Evolutionary conservation across 352 stramenopile species (phyloP), one percentile per base, ranked within the genome.

Genomic region (Bremia lactucae): DNA sequence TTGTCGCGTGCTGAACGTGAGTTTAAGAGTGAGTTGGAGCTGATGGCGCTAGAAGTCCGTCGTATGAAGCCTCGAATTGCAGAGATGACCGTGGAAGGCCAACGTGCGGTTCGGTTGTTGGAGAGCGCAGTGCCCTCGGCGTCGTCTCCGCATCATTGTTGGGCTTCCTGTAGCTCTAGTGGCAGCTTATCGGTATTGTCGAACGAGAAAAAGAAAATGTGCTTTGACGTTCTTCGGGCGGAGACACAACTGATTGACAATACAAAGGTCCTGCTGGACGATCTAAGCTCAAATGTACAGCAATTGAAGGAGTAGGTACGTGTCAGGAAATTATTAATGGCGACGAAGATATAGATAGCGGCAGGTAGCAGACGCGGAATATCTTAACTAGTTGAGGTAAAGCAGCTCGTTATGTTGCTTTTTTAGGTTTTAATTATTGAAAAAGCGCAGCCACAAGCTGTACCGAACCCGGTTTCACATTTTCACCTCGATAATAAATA

Each of bases 171-270:
- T 21, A 47, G 46, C 16, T 10, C 39, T 16, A 33, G 43, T 23
- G 38, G 31, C 6, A 22, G 31, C 24, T 35, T 46, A 2, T 46
- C 37, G 4, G 40, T 28, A 24, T 50, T 86, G 6, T 79, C 78
- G 6, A 68, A 72, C 7, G 78, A 87, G 7, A 87, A 85, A 61
- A 82, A 84, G 51, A 68, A 73, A 35, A 91, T 91, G 66, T 86
- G 73, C 54, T 83, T 71, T 44, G 73, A 91, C 31, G 78, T 91
- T 22, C 59, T 91, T 44, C 62, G 65, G 16, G 78, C 78, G 14
- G 78, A 91, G 55, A 84, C 72, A 41, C 71, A 91, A 56, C 48
- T 91, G 24, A 87, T 91, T 34, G 78, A 87, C 36, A 70, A 88
- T 43, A 68, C 75, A 33, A 86, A 84, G 51, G 55, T 66, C 31